A percentile compares a stretch with the other conserved stretches of the same genome.
These are phyloP conservation scores for Tardiomyces digboiensis DNA, from an alignment of 1,139 yeast genomes.

Conservation along the genomic window DNA sequence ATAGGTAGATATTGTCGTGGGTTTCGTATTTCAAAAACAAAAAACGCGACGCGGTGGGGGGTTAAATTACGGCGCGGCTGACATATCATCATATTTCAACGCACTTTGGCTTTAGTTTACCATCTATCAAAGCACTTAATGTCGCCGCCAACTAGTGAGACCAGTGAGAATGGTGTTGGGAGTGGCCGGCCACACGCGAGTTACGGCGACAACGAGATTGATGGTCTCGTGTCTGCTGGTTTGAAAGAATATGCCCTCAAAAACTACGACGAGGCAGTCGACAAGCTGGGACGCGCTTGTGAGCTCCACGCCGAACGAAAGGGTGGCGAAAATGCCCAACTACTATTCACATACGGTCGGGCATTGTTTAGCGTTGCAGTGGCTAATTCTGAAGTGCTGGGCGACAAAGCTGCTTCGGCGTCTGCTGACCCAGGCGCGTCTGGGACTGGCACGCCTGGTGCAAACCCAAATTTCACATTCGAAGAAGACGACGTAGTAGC, in stretches of 20 bases:
- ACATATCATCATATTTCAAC: too few relatives aligned
- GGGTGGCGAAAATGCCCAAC: constrained; percentile 53
- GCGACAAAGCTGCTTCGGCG: constrained; percentile 32
- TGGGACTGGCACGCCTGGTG: constrained; percentile 4
- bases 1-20: too few relatives aligned
- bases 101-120: too few relatives aligned
- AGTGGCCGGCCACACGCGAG: neutral
- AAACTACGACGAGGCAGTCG: constrained; percentile 61
- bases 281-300: constrained; percentile 69
- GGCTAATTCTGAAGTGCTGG: constrained; percentile 68
- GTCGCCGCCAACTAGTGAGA: too few relatives aligned
- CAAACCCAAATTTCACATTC: constrained; percentile 37
- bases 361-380: constrained; percentile 76
- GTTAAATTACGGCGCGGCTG: too few relatives aligned
- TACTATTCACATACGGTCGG: constrained; percentile 68
- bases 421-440: neutral
- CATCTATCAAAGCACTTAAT: too few relatives aligned
- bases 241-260: constrained; percentile 52
- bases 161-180: too few relatives aligned
- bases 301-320: constrained; percentile 40
- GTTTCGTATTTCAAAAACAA: too few relatives aligned
- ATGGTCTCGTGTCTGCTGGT: constrained; percentile 45
- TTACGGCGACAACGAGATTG: constrained; percentile 24
- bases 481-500: constrained; percentile 30
- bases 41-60: too few relatives aligned